phyloP scores from a whole-genome alignment of 768 basidiomycete genomes.

The Phylloporus sp. region DNA sequence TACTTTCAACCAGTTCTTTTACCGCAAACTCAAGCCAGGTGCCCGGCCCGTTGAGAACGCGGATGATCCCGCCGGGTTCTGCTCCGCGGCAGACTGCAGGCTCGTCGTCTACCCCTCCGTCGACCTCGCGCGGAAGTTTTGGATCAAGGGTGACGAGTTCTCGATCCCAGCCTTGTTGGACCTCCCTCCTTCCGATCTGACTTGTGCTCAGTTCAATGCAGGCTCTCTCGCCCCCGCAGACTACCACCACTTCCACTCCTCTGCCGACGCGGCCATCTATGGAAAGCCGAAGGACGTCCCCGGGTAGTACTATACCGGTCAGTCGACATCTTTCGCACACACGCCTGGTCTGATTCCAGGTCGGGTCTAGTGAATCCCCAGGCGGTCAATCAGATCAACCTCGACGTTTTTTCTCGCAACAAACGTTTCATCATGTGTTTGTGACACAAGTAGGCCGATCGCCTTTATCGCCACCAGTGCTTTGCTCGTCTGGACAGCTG shows the following conservation, averaged over 20 bases:
- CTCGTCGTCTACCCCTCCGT: constrained; percentile 63
- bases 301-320: constrained; percentile 60
- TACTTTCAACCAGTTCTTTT: constrained; percentile 78
- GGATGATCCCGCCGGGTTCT: constrained; percentile 47
- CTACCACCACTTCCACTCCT: constrained; percentile 78
- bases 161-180: constrained; percentile 56
- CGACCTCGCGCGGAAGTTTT: constrained; percentile 58
- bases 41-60: constrained; percentile 59
- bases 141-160: constrained; percentile 75
- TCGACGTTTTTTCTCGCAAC: too few relatives aligned
- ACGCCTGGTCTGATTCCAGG: too few relatives aligned
- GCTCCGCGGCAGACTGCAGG: constrained; percentile 68
- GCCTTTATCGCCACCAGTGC: too few relatives aligned
- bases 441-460: too few relatives aligned
- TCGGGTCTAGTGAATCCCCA: too few relatives aligned
- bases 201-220: constrained; percentile 38
- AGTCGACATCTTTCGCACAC: background rate
- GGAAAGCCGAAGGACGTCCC: constrained; percentile 42
- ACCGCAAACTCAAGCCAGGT: constrained; percentile 49
- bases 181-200: constrained; percentile 39
- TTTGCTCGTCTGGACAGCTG: too few relatives aligned
- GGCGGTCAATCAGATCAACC: too few relatives aligned
- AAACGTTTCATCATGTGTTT: too few relatives aligned
- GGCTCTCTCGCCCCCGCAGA: constrained; percentile 65
- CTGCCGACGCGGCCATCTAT: constrained; percentile 49